Evolutionary conservation across 1,139 yeast species (phyloP), one percentile per base, ranked within the genome.

Genomic region (Suhomyces taliae): DNA sequence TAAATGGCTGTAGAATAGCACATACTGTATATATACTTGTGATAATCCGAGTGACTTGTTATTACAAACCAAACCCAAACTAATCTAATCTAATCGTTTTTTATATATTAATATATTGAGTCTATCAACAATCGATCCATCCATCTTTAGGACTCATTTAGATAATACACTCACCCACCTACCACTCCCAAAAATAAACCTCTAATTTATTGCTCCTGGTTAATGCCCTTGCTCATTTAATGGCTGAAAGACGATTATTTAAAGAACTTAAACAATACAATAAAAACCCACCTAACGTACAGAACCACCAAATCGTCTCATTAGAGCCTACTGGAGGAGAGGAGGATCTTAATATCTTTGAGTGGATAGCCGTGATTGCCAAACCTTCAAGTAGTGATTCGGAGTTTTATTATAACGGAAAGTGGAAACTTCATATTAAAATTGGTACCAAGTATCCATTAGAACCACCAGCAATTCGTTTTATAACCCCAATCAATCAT

Each of bases 401-500:
- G 35, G 60, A 57, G 2, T 74, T 58, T 52, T 74, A 82, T 56
- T 71, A 70, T 49, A 70, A 76, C 12, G 87, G 87, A 1, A 62
- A 66, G 47, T 88, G 95, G 87, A 67, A 65, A 31, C 65, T 89
- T 31, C 65, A 62, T 4, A 79, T 89, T 26, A 53, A 58, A 1
- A 68, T 87, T 1, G 82, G 86, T 0, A 42, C 57, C 1, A 69
- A 69, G 31, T 90, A 90, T 57, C 97, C 97, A 0, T 64, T 80
- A 27, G 67, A 69, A 29, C 95, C 96, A 0, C 97, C 97, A 2
- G 60, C 56, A 27, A 77, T 85, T 58, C 76, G 74, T 54, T 85
- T 85, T 65, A 73, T 75, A 37, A 76, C 85, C 41, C 85, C 85
- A 47, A 83, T 84, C 73, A 83, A 83, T 74, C 90, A 85, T 58